phyloP scores from a whole-genome alignment of 1,284 basidiomycete species.

The Heterobasidion irregulare region DNA sequence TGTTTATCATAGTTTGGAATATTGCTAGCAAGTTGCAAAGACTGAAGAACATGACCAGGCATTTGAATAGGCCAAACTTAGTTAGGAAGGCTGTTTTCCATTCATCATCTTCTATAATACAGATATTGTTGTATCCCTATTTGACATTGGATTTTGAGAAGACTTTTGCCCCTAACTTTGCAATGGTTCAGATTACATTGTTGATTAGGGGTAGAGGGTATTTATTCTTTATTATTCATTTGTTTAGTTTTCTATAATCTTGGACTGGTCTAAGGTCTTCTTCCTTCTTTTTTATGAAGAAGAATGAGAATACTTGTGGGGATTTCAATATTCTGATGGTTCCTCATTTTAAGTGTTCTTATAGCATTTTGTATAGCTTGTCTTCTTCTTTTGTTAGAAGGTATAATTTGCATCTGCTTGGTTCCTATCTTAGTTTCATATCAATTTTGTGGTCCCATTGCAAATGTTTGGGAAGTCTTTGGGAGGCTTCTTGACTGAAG shows the following conservation, averaged over 20 bases:
- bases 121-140: background rate
- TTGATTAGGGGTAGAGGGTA: background rate
- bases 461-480: background rate
- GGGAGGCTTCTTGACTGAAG: background rate
- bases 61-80: background rate
- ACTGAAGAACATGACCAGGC: too few relatives aligned
- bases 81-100: background rate
- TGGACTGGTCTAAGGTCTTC: background rate
- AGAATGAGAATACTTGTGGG: background rate
- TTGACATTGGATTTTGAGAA: background rate
- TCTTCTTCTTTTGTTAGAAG: background rate
- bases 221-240: background rate
- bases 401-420: background rate
- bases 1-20: constrained; percentile 1
- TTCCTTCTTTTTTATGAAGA: constrained; percentile 4
- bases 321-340: background rate
- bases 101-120: background rate
- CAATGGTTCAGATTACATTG: background rate
- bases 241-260: constrained; percentile 1
- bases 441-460: background rate
- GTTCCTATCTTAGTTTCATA: background rate
- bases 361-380: background rate
- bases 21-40: background rate
- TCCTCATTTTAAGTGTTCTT: constrained; percentile 9
- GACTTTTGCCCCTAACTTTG: background rate